These are phyloP conservation scores for Cordyceps cateniannulata DNA, from an alignment of 2,329 filamentous ascomycete genomes.

Conservation along the genomic window DNA sequence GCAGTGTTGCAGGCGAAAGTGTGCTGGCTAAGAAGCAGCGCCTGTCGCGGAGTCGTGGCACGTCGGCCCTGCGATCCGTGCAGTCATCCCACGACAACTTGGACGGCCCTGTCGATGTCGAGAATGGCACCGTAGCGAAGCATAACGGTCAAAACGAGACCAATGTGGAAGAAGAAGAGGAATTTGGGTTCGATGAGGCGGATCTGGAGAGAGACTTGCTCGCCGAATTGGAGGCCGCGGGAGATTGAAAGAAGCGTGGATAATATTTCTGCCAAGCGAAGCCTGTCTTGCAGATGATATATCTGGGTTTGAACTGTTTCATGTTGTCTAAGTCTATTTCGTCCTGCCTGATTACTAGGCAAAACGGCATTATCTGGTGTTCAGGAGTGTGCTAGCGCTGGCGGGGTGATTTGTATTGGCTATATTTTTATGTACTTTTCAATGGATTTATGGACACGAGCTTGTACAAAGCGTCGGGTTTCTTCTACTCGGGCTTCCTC, in stretches of 20 bases:
- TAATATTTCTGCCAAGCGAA: not conserved
- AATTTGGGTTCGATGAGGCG: constrained; percentile 42
- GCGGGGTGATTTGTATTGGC: not conserved
- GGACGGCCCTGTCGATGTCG: constrained; percentile 13
- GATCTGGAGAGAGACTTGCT: constrained; percentile 59
- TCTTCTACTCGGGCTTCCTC: not conserved
- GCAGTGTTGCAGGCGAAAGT: constrained; percentile 29
- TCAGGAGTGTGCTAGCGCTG: constrained; percentile 1
- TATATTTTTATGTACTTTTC: constrained; percentile 2
- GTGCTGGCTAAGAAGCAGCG: constrained; percentile 46
- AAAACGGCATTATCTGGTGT: constrained; percentile 11
- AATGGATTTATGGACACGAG: not conserved
- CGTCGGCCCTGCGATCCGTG: constrained; percentile 40
- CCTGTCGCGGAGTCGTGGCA: constrained; percentile 37
- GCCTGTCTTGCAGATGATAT: not conserved
- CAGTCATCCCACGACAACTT: constrained; percentile 32
- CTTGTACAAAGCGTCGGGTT: not conserved
- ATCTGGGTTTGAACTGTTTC: not conserved
- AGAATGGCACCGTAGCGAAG: constrained; percentile 2
- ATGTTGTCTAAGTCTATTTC: not conserved
- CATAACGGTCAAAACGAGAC: constrained; percentile 11
- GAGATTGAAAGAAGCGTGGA: constrained; percentile 13
- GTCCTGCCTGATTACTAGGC: constrained; percentile 2
- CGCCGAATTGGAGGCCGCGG: constrained; percentile 47
- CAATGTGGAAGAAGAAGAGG: constrained; percentile 22